These are phyloP conservation scores for Aspergillus neotritici DNA, from an alignment of 2,329 filamentous ascomycete genomes.

Conservation along the genomic window DNA sequence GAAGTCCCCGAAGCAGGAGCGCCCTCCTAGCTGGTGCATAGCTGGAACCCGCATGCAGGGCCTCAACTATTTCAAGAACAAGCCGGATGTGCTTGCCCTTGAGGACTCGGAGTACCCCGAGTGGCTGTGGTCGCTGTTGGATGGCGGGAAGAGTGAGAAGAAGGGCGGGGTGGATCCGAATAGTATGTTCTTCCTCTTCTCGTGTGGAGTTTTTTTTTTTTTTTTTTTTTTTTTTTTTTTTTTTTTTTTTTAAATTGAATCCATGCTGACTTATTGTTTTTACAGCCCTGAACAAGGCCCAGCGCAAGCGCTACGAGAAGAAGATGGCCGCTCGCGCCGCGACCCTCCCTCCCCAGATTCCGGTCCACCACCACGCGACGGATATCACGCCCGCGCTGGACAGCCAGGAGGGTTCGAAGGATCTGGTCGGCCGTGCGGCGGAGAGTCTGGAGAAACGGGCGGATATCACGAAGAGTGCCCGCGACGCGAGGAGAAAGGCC, in stretches of 20 bases:
- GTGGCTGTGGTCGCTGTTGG: conserved; percentile 44
- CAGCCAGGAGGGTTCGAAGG: conserved; percentile 22
- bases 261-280: conserved; percentile 12
- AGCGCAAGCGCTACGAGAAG: conserved; percentile 43
- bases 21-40: conserved; percentile 33
- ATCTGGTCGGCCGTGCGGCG: conserved; percentile 29
- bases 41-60: conserved; percentile 38
- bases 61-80: conserved; percentile 45
- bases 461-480: conserved; percentile 42
- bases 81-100: conserved; percentile 39
- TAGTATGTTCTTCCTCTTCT: conserved; percentile 25
- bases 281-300: conserved; percentile 44
- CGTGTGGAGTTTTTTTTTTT: too few species aligned
- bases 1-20: conserved; percentile 25
- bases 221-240: too few species aligned
- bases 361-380: conserved; percentile 41
- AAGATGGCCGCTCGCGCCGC: conserved; percentile 40
- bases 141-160: conserved; percentile 30
- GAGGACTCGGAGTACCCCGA: conserved; percentile 46
- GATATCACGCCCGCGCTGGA: conserved; percentile 40
- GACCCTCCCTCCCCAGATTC: conserved; percentile 36
- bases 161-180: conserved; percentile 36
- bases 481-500: conserved; percentile 41
- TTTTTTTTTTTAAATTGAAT: too few species aligned
- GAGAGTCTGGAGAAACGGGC: conserved; percentile 33